Evolutionary conservation across 768 basidiomycete genomes (phyloP).

Genomic region (Macrocybe gigantea): DNA sequence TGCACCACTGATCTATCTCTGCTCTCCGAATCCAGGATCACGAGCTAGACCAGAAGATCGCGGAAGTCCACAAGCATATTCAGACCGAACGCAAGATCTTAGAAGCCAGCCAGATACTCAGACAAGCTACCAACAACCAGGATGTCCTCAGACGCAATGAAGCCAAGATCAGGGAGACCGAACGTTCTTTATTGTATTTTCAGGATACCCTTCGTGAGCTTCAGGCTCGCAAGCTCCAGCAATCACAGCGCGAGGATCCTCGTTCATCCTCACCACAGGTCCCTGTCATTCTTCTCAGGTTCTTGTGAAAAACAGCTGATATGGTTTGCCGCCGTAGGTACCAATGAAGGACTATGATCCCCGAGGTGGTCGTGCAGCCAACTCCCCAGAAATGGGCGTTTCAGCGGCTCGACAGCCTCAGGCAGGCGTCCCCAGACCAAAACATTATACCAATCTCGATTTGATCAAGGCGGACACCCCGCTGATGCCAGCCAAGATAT

Average conservation of each 20-base stretch:
- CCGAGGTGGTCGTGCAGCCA: conserved; percentile 22
- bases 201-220: conserved; percentile 81
- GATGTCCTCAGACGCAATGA: conserved; percentile 82
- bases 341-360: conserved; percentile 48
- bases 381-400: conserved; percentile 33
- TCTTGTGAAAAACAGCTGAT: conserved; percentile 11
- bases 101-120: conserved; percentile 73
- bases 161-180: conserved; percentile 81
- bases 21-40: conserved; percentile 29
- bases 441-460: conserved; percentile 82
- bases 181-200: conserved; percentile 81
- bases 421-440: conserved; percentile 39
- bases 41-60: conserved; percentile 90
- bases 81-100: conserved; percentile 91
- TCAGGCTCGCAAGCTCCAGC: conserved; percentile 67
- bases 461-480: conserved; percentile 97
- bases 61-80: conserved; percentile 85
- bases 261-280: conserved; percentile 40
- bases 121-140: conserved; percentile 79
- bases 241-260: conserved; percentile 50
- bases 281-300: conserved; percentile 4
- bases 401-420: conserved; percentile 28
- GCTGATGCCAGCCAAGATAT: conserved; percentile 92
- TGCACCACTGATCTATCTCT: too few relatives aligned
- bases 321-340: conserved; percentile 27